These are phyloP conservation scores for Lichenothelia convexa DNA, from an alignment of 495 filamentous ascomycete genomes.

Conservation along the genomic window DNA sequence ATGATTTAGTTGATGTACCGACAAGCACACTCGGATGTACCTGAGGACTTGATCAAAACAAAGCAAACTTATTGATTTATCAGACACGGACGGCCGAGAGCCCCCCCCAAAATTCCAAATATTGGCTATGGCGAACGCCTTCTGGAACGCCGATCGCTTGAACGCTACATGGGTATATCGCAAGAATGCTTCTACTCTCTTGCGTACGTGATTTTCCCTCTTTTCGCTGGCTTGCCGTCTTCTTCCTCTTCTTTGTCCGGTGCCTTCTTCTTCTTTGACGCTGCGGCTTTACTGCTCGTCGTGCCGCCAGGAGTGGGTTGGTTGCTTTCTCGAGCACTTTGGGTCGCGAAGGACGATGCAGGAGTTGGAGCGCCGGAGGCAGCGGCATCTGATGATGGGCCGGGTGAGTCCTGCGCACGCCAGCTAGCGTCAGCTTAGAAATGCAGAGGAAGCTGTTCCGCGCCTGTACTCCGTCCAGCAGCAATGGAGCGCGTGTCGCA, in stretches of 20 bases:
- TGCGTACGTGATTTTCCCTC: constrained; percentile 24
- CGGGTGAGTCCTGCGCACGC: not conserved
- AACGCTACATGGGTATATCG: not conserved
- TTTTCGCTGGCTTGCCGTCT: constrained; percentile 20
- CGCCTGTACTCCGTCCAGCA: no score
- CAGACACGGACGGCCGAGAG: no score
- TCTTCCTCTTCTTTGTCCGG: constrained; percentile 20
- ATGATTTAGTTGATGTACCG: no score
- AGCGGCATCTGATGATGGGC: not conserved
- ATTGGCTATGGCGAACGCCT: no score
- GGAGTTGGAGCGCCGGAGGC: constrained; percentile 21
- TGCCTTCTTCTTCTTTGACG: constrained; percentile 24
- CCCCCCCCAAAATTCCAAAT: no score
- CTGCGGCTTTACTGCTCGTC: constrained; percentile 9
- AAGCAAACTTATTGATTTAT: no score
- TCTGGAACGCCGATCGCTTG: no score
- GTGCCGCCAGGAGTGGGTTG: constrained; percentile 12
- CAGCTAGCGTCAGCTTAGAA: not conserved
- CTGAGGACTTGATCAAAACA: no score
- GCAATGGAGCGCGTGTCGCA: no score
- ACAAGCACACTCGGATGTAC: no score
- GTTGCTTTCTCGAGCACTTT: constrained; percentile 17
- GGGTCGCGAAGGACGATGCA: constrained; percentile 17
- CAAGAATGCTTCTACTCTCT: constrained; percentile 10
- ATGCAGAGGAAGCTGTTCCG: no score